Percentiles rank a stretch among this genome's conserved stretches.
Evolutionary conservation across 495 filamentous ascomycete species (phyloP).

Genomic region (Annulohypoxylon nitens): DNA sequence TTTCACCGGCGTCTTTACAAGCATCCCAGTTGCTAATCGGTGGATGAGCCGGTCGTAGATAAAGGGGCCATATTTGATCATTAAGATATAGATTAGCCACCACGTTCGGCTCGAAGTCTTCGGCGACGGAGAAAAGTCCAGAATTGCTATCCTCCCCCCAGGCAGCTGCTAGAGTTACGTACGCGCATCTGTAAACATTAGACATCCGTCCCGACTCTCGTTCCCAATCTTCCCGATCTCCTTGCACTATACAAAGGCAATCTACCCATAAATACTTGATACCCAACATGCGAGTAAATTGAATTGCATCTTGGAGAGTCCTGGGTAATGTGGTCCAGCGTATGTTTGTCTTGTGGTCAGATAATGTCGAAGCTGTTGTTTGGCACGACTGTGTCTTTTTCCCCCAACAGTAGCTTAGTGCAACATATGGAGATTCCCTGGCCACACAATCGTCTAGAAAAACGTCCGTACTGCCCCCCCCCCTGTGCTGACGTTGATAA

Average conservation of each 20-base stretch:
- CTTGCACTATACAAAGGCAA: background rate
- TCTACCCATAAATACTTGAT: background rate
- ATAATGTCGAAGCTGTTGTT: no score
- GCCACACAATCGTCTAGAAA: no score
- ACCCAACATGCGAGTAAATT: background rate
- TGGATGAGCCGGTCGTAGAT: background rate
- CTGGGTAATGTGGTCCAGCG: background rate
- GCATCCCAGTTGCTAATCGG: background rate
- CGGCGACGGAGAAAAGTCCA: background rate
- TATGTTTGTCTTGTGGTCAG: background rate
- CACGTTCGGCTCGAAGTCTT: background rate
- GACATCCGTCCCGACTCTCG: background rate
- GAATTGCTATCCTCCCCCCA: background rate
- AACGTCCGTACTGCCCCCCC: no score
- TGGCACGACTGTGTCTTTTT: no score
- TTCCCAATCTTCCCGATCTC: background rate
- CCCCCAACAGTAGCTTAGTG: no score
- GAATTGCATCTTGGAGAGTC: background rate
- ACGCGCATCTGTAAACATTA: background rate
- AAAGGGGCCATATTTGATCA: background rate
- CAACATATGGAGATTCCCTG: no score
- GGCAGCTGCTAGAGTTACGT: background rate
- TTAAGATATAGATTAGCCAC: background rate
- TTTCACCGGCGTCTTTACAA: background rate
- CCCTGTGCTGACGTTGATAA: slow-evolving; percentile 1